phyloP scores from a whole-genome alignment of 1,139 yeast genomes.

The Blastobotrys apis region DNA sequence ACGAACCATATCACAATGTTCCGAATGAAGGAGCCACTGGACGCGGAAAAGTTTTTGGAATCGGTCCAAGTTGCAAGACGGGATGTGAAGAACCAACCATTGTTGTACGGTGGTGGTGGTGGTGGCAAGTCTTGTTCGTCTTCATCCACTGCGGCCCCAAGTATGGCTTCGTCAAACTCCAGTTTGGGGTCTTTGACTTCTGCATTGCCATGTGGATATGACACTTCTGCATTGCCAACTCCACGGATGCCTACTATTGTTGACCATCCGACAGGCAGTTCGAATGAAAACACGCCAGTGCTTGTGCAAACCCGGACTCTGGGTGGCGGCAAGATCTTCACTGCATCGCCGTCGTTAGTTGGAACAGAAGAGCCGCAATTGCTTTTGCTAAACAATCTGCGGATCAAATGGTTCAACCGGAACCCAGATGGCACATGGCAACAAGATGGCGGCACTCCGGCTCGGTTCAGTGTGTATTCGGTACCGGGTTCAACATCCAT shows the following conservation, averaged over 20 bases:
- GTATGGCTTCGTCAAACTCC: conserved; percentile 24
- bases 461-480: conserved; percentile 25
- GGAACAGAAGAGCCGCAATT: conserved; percentile 15
- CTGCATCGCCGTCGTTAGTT: not conserved
- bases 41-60: conserved; percentile 27
- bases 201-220: conserved; percentile 13
- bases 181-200: conserved; percentile 24
- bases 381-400: conserved; percentile 26
- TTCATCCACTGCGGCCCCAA: conserved; percentile 18
- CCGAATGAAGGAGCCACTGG: conserved; percentile 25
- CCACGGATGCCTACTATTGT: conserved; percentile 4
- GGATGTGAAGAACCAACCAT: conserved; percentile 26
- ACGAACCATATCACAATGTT: conserved; percentile 29
- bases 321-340: not conserved
- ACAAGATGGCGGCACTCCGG: conserved; percentile 20
- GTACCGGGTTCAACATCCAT: conserved; percentile 20
- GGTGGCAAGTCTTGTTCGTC: not conserved
- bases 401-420: conserved; percentile 24
- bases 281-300: not conserved
- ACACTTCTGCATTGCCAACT: not conserved
- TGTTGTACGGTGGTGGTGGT: conserved; percentile 17
- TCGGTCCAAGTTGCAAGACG: conserved; percentile 25
- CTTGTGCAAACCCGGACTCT: no score
- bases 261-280: not conserved
- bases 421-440: conserved; percentile 24